Evolutionary conservation across 2,329 filamentous ascomycete species (phyloP), one percentile per base, ranked within the genome.

Genomic region (Aspergillus persii): DNA sequence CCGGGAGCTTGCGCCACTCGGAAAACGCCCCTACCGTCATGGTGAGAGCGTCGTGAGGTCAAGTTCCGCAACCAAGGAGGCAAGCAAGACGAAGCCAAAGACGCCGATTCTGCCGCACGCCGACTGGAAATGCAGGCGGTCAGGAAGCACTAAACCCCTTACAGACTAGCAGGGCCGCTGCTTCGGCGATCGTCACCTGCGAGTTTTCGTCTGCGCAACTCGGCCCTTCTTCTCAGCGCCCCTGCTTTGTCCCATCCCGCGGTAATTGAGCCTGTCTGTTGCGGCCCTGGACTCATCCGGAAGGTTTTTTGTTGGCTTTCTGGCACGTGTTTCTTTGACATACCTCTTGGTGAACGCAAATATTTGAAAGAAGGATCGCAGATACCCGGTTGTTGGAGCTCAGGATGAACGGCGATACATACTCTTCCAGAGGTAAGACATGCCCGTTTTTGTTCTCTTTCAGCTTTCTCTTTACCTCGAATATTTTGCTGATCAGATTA

Each of bases 1-100:
- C 80, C 27, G 95, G 92, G 66, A 99, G 79, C 79, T 91, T 96
- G 64, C 86, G 86, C 95, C 95, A 99, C 72, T 91, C 89, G 15
- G 88, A 82, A n/a, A 86, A 80, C 31, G 81, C 82, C 52, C 74
- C 74, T 52, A 76, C 57, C 49, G 79, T 71, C 77, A 79, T 75
- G 51, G 27, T 66, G 49, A 1, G 27, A 39, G 30, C 41, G 27
- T 39, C 31, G 50, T 29, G 18, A 15, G 27, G 36, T 56, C 30
- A 26, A 30, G n/a, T 36, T 49, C n/a, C 12, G 36, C 29, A 23
- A 50, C 36, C 27, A 26, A 48, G 52, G 52, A 46, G 53, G 53
- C 36, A 50, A 18, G 31, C 18, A 52, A 26, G 53, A 8, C 27
- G 48, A 51, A 48, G n/a, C 29, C 36, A 50, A 49, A 41, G 36